These are phyloP conservation scores for Byssothecium circinans DNA, from an alignment of 2,329 filamentous ascomycete genomes.

Conservation along the genomic window DNA sequence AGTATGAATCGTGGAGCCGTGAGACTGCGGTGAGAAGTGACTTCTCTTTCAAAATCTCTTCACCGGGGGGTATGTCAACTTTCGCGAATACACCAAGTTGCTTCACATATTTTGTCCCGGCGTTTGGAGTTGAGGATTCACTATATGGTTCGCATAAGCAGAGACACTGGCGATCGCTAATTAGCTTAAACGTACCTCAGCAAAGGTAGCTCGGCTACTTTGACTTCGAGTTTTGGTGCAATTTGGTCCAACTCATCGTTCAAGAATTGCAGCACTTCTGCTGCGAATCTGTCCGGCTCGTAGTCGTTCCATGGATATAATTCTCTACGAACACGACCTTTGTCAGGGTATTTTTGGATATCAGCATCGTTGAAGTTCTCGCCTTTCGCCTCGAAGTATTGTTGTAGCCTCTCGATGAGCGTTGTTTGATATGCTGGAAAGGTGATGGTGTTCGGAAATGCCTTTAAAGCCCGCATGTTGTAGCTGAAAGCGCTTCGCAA, in stretches of 20 bases:
- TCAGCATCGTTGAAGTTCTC: slow-evolving; percentile 47
- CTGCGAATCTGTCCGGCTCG: slow-evolving; percentile 60
- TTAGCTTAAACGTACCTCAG: slow-evolving; percentile 45
- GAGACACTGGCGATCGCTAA: neutral
- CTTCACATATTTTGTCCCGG: slow-evolving; percentile 60
- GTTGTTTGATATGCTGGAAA: slow-evolving; percentile 58
- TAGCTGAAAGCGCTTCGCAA: slow-evolving; percentile 69
- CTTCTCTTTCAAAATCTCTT: slow-evolving; percentile 77
- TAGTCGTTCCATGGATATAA: slow-evolving; percentile 65
- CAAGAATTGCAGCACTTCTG: slow-evolving; percentile 63
- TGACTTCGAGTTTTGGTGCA: slow-evolving; percentile 80
- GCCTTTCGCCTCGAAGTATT: slow-evolving; percentile 26
- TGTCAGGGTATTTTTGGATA: slow-evolving; percentile 64
- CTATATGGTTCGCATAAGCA: slow-evolving; percentile 1
- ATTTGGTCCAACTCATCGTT: slow-evolving; percentile 70
- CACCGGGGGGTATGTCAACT: slow-evolving; percentile 74
- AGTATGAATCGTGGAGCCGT: slow-evolving; percentile 80
- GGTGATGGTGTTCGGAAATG: slow-evolving; percentile 58
- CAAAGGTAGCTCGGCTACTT: slow-evolving; percentile 73
- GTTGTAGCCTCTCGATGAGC: slow-evolving; percentile 45
- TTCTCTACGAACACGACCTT: slow-evolving; percentile 67
- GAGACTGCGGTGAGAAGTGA: slow-evolving; percentile 89
- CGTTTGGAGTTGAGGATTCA: slow-evolving; percentile 47
- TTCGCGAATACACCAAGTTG: slow-evolving; percentile 92
- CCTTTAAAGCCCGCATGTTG: slow-evolving; percentile 61